These are phyloP conservation scores for Termitomyces sp. DNA, from an alignment of 768 basidiomycete species.

Conservation along the genomic window DNA sequence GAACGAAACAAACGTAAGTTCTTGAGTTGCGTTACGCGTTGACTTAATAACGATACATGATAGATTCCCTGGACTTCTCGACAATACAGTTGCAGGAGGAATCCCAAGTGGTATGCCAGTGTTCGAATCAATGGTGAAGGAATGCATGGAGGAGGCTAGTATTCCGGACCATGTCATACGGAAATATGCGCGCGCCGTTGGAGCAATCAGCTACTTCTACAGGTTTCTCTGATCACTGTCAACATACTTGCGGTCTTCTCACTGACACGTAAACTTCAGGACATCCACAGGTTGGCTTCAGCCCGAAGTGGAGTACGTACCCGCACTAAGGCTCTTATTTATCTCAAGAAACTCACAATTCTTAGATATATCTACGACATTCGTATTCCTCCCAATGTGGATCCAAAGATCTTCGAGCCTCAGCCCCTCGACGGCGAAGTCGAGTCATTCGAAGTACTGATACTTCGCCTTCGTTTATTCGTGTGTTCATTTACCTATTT, in stretches of 20 bases:
- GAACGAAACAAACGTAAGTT: constrained; percentile 85
- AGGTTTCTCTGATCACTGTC: constrained; percentile 34
- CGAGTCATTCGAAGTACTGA: constrained; percentile 78
- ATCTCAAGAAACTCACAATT: not conserved
- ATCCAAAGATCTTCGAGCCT: constrained; percentile 54
- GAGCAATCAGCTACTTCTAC: constrained; percentile 81
- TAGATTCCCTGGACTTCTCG: constrained; percentile 64
- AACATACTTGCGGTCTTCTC: not conserved
- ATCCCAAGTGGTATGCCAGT: constrained; percentile 75
- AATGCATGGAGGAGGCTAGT: constrained; percentile 92
- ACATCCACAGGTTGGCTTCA: constrained; percentile 76
- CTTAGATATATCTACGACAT: constrained; percentile 84
- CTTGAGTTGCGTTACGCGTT: not conserved
- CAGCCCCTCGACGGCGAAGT: constrained; percentile 90
- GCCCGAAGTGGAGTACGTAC: constrained; percentile 76
- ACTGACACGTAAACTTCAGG: constrained; percentile 25
- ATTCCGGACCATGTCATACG: constrained; percentile 64
- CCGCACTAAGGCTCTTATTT: not conserved
- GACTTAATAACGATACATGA: not conserved
- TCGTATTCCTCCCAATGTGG: constrained; percentile 50
- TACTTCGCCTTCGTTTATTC: not conserved
- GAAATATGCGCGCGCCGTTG: constrained; percentile 54
- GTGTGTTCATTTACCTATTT: not conserved
- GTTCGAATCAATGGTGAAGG: constrained; percentile 80
- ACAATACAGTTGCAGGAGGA: constrained; percentile 92